Conservation (phyloP, 352 stramenopile genomes). For the Phytophthora citricola region DNA sequence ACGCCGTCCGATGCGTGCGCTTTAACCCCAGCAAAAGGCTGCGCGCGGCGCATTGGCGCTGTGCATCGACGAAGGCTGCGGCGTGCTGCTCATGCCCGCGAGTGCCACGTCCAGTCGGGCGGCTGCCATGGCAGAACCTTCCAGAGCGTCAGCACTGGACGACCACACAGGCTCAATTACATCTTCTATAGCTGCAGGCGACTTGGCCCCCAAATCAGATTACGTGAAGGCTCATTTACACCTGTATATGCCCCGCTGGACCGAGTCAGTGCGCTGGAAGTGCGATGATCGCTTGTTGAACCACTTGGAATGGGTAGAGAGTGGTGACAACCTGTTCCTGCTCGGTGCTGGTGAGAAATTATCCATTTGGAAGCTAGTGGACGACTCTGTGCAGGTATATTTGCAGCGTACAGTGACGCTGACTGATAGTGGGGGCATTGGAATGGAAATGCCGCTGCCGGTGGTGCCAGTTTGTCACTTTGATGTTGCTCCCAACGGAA, state of each 20-base stretch:
- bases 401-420: slow-evolving; percentile 74
- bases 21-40: slow-evolving; percentile 63
- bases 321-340: slow-evolving; percentile 71
- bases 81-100: slow-evolving; percentile 66
- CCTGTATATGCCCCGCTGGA: slow-evolving; percentile 69
- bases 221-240: slow-evolving; percentile 80
- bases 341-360: slow-evolving; percentile 75
- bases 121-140: slow-evolving; percentile 21
- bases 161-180: background rate
- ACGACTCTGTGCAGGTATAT: slow-evolving; percentile 83
- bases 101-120: slow-evolving; percentile 39
- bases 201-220: slow-evolving; percentile 30
- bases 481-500: slow-evolving; percentile 63
- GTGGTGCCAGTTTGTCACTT: slow-evolving; percentile 54
- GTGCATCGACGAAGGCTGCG: slow-evolving; percentile 65
- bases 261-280: slow-evolving; percentile 75
- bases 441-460: slow-evolving; percentile 15
- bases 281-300: slow-evolving; percentile 66
- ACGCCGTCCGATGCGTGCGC: slow-evolving; percentile 53
- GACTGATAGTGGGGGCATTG: slow-evolving; percentile 15
- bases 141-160: slow-evolving; percentile 10
- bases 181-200: background rate
- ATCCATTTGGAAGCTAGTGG: slow-evolving; percentile 84
- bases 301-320: slow-evolving; percentile 80
- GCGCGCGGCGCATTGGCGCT: slow-evolving; percentile 67